A percentile compares a stretch with the other conserved stretches of the same genome.
Conservation (phyloP, 2,329 filamentous ascomycete species). For the Fusarium clavum region DNA sequence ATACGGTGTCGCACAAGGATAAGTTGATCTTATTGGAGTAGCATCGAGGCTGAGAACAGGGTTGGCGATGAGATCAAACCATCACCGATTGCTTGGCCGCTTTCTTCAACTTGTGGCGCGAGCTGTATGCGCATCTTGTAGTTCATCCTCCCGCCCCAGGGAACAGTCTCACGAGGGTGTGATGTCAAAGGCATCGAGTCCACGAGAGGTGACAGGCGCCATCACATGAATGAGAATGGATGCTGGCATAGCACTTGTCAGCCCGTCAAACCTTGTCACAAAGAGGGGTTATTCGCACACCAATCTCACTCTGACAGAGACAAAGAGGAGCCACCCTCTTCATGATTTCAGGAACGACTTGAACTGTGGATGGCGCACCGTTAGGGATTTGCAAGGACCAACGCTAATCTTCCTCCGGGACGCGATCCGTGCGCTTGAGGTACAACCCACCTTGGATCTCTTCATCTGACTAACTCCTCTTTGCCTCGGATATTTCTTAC, state of each 20-base stretch:
- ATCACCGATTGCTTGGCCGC: neutral
- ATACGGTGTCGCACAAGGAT: neutral
- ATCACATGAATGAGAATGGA: conserved; percentile 21
- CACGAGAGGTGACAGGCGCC: conserved; percentile 29
- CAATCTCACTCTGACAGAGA: conserved; percentile 32
- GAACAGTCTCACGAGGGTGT: conserved; percentile 31
- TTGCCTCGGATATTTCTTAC: conserved; percentile 16
- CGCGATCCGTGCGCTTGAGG: conserved; percentile 32
- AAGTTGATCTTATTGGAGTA: conserved; percentile 51
- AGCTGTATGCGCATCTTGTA: conserved; percentile 23
- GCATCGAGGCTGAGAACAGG: conserved; percentile 25
- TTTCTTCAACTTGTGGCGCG: conserved; percentile 6
- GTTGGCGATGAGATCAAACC: conserved; percentile 26
- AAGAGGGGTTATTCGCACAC: conserved; percentile 21
- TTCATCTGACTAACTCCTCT: neutral
- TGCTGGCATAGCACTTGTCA: conserved; percentile 12
- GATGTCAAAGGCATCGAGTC: conserved; percentile 33
- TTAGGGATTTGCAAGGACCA: conserved; percentile 18
- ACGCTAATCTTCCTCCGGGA: conserved; percentile 13
- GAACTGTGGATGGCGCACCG: conserved; percentile 23
- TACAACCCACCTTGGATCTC: neutral
- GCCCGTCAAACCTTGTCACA: conserved; percentile 31
- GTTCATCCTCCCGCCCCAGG: conserved; percentile 3
- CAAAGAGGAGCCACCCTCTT: conserved; percentile 28
- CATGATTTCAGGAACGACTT: conserved; percentile 35